Conservation (phyloP, 1,284 basidiomycete genomes). For the Rhodotorula sp. region DNA sequence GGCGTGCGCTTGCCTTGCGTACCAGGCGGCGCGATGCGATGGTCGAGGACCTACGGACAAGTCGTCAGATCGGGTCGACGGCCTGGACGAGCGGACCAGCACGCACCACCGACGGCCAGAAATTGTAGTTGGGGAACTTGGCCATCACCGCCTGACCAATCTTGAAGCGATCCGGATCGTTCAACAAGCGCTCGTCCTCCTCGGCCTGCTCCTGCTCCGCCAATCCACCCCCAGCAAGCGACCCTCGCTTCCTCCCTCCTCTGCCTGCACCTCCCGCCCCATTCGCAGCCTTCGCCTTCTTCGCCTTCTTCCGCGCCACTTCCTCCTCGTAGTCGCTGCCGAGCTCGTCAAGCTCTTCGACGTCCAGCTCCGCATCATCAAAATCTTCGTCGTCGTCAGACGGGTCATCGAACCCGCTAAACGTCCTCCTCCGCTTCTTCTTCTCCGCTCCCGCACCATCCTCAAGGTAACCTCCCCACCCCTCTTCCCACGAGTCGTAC, state of each 20-base stretch:
- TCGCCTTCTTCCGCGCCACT: neutral
- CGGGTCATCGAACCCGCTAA: conserved; percentile 5
- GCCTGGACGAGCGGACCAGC: neutral
- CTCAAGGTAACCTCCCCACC: neutral
- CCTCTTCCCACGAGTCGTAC: neutral
- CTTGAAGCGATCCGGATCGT: neutral
- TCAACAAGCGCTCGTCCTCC: neutral
- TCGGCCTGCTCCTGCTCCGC: neutral
- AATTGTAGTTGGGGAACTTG: conserved; percentile 15
- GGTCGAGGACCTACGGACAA: conserved; percentile 5
- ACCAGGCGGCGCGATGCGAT: neutral
- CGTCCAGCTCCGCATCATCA: neutral
- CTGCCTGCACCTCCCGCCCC: neutral
- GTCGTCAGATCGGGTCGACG: neutral
- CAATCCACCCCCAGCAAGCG: neutral
- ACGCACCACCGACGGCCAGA: conserved; percentile 5
- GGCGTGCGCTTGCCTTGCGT: conserved; percentile 14
- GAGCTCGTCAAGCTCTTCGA: conserved; percentile 17
- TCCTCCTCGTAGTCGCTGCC: conserved; percentile 18
- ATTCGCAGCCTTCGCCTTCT: neutral
- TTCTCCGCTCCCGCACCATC: neutral
- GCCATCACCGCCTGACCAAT: conserved; percentile 4
- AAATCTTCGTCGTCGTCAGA: neutral
- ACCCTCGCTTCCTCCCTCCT: neutral
- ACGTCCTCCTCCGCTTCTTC: neutral